Base-by-base conservation (phyloP, 2,329 filamentous ascomycete genomes). In the Aureobasidium sp. region DNA sequence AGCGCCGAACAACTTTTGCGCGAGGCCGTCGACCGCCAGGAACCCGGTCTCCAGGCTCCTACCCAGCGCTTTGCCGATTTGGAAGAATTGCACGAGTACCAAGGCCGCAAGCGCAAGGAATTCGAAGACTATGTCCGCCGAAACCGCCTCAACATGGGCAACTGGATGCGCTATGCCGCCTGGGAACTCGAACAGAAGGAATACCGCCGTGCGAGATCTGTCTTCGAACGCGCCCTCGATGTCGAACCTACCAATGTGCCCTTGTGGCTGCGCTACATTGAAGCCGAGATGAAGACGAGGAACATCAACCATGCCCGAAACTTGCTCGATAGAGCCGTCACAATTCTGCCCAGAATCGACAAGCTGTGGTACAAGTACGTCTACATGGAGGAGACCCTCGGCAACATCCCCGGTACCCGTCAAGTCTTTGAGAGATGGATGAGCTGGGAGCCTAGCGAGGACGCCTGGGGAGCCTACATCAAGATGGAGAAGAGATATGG, bases 301-400 rank as follows among this genome's bases (percentile, higher is more conserved):
- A 96, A 96, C 73, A 97, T 99, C 80, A 96, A 96, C 74, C 93
- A 97, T 81, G 92, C 94, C 37, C 83, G 94, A 63, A 99, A 99
- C 73, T 77, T 99, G 57, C 84, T 99, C 58, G 94, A 99, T 74
- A 87, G 94, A 61, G 92, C 94, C n/a, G 90, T 97, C 59, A 91
- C 91, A 0, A 90, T 95, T 62, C 79, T 97, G 42, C 94, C 94
- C 5, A 82, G 94, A 62, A 85, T 97, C 44, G 91, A 97, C 74
- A 97, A 97, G 80, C 79, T 99, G 37, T 99, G 94, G 94, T 99
- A 96, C 80, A 97, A 97, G 75, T 99, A 97, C 79, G 91, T 96
- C 29, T 96, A 96, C 74, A 95, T 96, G 88, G 93, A 97, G 78
- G 94, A 99, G 82, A 97, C 93, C 77, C 82, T 99, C 61, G 91